Conservation (phyloP, 2,329 filamentous ascomycete species). For the Xylaria sp. region DNA sequence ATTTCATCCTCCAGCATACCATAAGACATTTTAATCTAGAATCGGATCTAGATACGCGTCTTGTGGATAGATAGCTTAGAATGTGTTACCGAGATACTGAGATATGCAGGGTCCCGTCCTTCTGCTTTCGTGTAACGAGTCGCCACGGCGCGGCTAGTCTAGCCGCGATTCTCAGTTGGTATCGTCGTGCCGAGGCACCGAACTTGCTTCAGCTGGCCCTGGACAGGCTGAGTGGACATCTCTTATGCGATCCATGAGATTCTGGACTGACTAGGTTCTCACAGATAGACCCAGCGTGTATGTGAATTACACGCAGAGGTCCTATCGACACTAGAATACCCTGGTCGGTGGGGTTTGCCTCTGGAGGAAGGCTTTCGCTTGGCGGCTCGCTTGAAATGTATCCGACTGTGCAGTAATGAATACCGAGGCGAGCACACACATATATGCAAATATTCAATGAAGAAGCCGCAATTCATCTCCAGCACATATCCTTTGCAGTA, state of each 20-base stretch:
- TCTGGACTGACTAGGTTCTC: no score
- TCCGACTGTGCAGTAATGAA: not conserved
- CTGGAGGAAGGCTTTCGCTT: not conserved
- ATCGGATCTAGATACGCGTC: not conserved
- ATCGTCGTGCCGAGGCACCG: not conserved
- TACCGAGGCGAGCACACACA: not conserved
- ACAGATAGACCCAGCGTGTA: no score
- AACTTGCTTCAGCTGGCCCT: not conserved
- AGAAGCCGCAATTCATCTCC: no score
- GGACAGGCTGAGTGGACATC: not conserved
- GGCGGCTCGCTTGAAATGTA: not conserved
- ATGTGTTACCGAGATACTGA: not conserved
- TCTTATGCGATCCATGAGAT: not conserved
- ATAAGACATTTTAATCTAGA: not conserved
- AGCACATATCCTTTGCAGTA: not conserved
- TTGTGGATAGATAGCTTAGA: not conserved
- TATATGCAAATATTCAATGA: no score
- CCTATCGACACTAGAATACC: no score
- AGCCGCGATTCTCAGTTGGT: not conserved
- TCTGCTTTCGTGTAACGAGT: not conserved
- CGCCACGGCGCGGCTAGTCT: not conserved
- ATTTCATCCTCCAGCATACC: not conserved
- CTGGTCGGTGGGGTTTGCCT: no score
- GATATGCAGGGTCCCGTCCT: not conserved
- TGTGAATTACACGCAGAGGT: no score